These are phyloP conservation scores for Erodium trifolium DNA, from an alignment of 441 rosid species.

Conservation along the genomic window DNA sequence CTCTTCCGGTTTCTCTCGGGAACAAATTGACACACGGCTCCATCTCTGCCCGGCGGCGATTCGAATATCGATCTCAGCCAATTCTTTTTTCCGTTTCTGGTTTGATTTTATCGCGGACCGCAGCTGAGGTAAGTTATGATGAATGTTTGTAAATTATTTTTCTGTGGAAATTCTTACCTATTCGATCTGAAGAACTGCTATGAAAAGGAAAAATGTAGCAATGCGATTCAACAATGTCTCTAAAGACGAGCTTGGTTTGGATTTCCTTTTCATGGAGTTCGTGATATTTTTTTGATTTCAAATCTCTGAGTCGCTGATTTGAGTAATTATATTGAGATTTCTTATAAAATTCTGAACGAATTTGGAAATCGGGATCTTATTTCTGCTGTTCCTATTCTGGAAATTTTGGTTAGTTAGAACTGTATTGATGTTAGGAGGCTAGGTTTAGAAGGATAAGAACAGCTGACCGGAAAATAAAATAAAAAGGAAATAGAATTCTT, in stretches of 20 bases:
- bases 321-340: background rate
- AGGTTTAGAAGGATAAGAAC: background rate
- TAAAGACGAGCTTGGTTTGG: background rate
- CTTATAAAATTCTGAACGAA: background rate
- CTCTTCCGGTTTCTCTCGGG: background rate
- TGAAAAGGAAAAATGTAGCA: no score
- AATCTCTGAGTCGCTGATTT: background rate
- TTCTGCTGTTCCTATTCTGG: background rate
- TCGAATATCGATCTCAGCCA: background rate
- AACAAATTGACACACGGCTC: background rate
- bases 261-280: background rate
- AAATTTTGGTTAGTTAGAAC: background rate
- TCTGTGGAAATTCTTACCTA: background rate
- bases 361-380: background rate
- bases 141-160: background rate
- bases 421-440: background rate
- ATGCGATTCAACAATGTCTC: background rate
- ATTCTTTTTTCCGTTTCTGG: background rate
- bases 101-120: constrained; percentile 4
- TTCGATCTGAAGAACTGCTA: background rate
- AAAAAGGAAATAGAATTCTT: background rate
- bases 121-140: background rate
- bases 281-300: background rate
- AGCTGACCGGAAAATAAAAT: background rate
- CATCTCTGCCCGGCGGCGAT: background rate